These are phyloP conservation scores for Neolentinus lepideus DNA, from an alignment of 1,284 basidiomycete species.

Conservation along the genomic window DNA sequence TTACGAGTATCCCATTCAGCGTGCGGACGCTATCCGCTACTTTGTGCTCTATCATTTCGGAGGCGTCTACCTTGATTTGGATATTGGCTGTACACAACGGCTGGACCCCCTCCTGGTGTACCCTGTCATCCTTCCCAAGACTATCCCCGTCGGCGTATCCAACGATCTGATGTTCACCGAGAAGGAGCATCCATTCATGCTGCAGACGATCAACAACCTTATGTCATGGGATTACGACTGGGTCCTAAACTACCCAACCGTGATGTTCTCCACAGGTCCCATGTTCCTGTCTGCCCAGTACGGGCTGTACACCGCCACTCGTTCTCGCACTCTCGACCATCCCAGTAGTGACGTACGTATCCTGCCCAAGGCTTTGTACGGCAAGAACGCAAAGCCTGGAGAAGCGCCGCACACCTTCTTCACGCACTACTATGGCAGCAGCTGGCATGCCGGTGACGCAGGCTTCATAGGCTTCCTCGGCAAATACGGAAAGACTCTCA, in stretches of 20 bases:
- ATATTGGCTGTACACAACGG: constrained; percentile 90
- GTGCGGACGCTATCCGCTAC: constrained; percentile 97
- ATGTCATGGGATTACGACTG: constrained; percentile 92
- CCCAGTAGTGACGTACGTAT: constrained; percentile 75
- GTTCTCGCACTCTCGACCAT: constrained; percentile 37
- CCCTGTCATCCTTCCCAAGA: constrained; percentile 89
- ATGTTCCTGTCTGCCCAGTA: constrained; percentile 91
- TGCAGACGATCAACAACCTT: constrained; percentile 89
- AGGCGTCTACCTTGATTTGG: constrained; percentile 94
- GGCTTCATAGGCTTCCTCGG: constrained; percentile 89
- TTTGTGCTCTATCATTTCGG: constrained; percentile 95
- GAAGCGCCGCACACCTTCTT: constrained; percentile 93
- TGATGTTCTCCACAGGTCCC: constrained; percentile 98
- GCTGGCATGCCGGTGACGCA: constrained; percentile 94
- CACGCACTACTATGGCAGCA: constrained; percentile 93
- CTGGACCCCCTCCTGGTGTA: constrained; percentile 86
- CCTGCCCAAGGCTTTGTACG: constrained; percentile 90
- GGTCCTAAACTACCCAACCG: constrained; percentile 95
- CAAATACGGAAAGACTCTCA: constrained; percentile 77
- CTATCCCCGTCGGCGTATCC: constrained; percentile 93
- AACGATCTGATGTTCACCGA: constrained; percentile 96
- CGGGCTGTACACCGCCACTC: constrained; percentile 72
- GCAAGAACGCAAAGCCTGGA: constrained; percentile 85
- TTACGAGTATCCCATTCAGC: constrained; percentile 93
- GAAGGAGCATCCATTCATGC: constrained; percentile 84